Evolutionary conservation across 1,284 basidiomycete species (phyloP).

Genomic region (Cutaneotrichosporon mucoides): DNA sequence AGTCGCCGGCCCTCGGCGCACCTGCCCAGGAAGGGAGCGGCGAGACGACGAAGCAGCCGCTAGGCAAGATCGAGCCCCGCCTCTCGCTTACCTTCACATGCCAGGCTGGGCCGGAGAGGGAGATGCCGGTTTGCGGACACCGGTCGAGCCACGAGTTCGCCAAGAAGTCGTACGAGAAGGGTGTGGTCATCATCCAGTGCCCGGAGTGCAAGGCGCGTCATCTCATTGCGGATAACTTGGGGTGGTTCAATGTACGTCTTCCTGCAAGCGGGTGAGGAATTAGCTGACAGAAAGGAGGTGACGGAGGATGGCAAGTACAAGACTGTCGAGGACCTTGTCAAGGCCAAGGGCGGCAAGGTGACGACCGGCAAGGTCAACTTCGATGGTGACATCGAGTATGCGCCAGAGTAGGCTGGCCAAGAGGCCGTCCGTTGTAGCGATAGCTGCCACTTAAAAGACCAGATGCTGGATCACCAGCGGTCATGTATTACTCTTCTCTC

Average conservation of each 20-base stretch:
- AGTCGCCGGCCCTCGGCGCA: constrained; percentile 3
- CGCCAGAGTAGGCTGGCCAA: constrained; percentile 5
- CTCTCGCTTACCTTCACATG: constrained; percentile 76
- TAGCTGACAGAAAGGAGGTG: constrained; percentile 29
- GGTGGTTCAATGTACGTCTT: constrained; percentile 65
- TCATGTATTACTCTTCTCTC: neutral
- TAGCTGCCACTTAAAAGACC: no score
- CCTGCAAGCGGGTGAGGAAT: no score
- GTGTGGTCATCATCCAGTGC: constrained; percentile 89
- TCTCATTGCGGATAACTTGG: constrained; percentile 83
- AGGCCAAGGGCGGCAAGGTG: constrained; percentile 70
- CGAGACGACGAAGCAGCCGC: constrained; percentile 5
- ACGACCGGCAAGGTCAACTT: constrained; percentile 56
- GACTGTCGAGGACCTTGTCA: constrained; percentile 76
- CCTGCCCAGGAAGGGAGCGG: neutral
- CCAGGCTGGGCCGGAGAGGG: constrained; percentile 54
- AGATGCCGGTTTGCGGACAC: constrained; percentile 60
- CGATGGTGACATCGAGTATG: constrained; percentile 52
- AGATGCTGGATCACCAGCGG: no score
- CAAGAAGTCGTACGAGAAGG: constrained; percentile 74
- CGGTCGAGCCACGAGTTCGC: constrained; percentile 87
- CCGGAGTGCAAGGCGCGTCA: constrained; percentile 84
- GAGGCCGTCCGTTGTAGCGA: no score
- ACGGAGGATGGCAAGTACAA: constrained; percentile 66
- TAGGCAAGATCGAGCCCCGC: constrained; percentile 41